Percentiles rank a stretch among this genome's conserved stretches.
phyloP scores from a whole-genome alignment of 345 rosid species.

The Viola odorata region DNA sequence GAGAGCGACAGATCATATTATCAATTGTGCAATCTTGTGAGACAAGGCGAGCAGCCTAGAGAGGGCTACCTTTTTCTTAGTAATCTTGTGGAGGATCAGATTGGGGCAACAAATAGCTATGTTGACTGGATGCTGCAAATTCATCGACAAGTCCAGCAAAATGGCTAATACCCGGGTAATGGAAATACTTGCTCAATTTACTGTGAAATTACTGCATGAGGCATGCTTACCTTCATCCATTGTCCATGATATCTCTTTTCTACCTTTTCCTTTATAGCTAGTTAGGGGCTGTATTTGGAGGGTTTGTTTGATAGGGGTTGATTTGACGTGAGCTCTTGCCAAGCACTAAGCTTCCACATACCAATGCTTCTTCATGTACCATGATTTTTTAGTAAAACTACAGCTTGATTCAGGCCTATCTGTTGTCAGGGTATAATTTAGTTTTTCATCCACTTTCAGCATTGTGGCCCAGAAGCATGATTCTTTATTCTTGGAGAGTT shows the following conservation, averaged over 20 bases:
- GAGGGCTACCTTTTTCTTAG: slow-evolving; percentile 80
- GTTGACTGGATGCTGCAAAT: slow-evolving; percentile 77
- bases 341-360: too few species aligned
- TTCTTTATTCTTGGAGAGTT: too few species aligned
- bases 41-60: slow-evolving; percentile 99
- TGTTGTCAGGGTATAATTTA: too few species aligned
- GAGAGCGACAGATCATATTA: slow-evolving; percentile 67
- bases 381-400: too few species aligned
- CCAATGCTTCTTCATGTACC: too few species aligned
- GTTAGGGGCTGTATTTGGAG: background rate
- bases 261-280: background rate
- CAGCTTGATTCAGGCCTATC: too few species aligned
- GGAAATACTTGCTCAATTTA: background rate
- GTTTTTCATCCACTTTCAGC: too few species aligned
- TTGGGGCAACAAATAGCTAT: slow-evolving; percentile 69
- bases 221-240: background rate
- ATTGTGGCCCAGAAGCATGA: too few species aligned
- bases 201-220: background rate
- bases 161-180: slow-evolving; percentile 33
- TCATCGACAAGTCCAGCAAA: slow-evolving; percentile 90
- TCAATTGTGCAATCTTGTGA: slow-evolving; percentile 65
- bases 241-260: background rate
- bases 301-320: background rate
- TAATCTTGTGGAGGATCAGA: slow-evolving; percentile 81
- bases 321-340: background rate